Base-by-base conservation (phyloP, 768 basidiomycete species). In the Arthromyces matolae region DNA sequence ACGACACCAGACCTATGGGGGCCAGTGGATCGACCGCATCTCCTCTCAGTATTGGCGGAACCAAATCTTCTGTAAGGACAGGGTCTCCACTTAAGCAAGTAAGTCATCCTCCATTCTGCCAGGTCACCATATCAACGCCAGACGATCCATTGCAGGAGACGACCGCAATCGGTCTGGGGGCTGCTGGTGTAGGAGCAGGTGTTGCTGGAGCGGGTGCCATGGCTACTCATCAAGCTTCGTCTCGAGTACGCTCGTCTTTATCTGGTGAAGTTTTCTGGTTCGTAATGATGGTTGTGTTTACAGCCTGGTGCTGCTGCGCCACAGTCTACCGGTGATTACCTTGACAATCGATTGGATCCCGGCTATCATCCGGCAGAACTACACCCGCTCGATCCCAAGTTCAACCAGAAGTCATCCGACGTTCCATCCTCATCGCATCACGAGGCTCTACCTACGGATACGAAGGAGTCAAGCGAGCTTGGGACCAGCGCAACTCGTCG, bases 291-390 rank as follows among this genome's bases (percentile, higher is more conserved):
- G 5, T 22, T 3, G 29, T 3, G 5, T 19, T 1, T n/a, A 9
- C 32, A 44, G 32, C 5, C 13, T 4, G 3, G 5, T 24, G 0
- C 2, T 8, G 22, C 43, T 8, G 32, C 16, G 24, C 13, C 19
- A 13, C 32, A 34, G n/a, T 31, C 16, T 4, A 45, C 23, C 1
- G 8, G 23, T 19, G 37, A 27, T 2, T 37, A 39, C 25, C 47
- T 33, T 1, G 40, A 49, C 3, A 33, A 35, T 6, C 40, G 47
- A 12, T 7, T 34, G 7, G 47, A 49, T 22, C 47, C 47, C 9
- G 47, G 40, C 6, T 49, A 49, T 16, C 47, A 49, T 5, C 47
- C 47, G 3, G 47, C 47, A 5, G 39, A 16, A 20, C 20, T 49
- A 19, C 47, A 49, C 13, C 47, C 47, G 4, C 12, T 38, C 29